A percentile compares a stretch with the other conserved stretches of the same genome.
Conservation (phyloP, 2,329 filamentous ascomycete genomes). For the Pseudocercospora macadamiae region DNA sequence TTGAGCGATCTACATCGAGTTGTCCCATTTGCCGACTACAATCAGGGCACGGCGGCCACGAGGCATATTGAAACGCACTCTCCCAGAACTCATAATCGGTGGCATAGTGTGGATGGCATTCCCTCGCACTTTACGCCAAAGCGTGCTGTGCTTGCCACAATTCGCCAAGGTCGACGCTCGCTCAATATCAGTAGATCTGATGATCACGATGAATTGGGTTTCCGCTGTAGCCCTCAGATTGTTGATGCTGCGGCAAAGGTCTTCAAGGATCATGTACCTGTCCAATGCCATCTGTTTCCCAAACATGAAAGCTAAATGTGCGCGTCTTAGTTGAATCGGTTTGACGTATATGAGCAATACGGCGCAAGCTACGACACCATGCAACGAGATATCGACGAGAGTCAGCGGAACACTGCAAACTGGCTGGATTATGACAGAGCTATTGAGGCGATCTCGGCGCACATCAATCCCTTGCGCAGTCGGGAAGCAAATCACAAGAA, state of each 20-base stretch:
- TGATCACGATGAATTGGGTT: slow-evolving; percentile 40
- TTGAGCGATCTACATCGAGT: slow-evolving; percentile 71
- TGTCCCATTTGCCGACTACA: slow-evolving; percentile 66
- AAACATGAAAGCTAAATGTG: slow-evolving; percentile 50
- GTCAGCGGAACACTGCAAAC: slow-evolving; percentile 68
- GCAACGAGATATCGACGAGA: slow-evolving; percentile 72
- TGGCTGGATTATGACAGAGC: slow-evolving; percentile 84
- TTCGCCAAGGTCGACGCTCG: slow-evolving; percentile 46
- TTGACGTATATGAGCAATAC: slow-evolving; percentile 90
- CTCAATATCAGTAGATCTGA: slow-evolving; percentile 49
- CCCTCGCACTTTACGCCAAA: slow-evolving; percentile 41
- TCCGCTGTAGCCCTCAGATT: slow-evolving; percentile 57
- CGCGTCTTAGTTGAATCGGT: slow-evolving; percentile 68
- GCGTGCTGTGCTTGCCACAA: slow-evolving; percentile 31
- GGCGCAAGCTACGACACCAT: slow-evolving; percentile 87
- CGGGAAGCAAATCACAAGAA: slow-evolving; percentile 68
- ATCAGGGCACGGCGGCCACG: slow-evolving; percentile 30
- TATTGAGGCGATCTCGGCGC: slow-evolving; percentile 78
- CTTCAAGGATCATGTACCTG: slow-evolving; percentile 56
- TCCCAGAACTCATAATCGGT: slow-evolving; percentile 49
- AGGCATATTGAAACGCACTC: slow-evolving; percentile 6
- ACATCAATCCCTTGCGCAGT: slow-evolving; percentile 70
- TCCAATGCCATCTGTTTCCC: slow-evolving; percentile 18
- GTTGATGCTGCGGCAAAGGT: slow-evolving; percentile 57
- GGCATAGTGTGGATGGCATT: slow-evolving; percentile 52